Evolutionary conservation across 2,329 filamentous ascomycete genomes (phyloP).

Genomic region (Paecilomyces sp.): DNA sequence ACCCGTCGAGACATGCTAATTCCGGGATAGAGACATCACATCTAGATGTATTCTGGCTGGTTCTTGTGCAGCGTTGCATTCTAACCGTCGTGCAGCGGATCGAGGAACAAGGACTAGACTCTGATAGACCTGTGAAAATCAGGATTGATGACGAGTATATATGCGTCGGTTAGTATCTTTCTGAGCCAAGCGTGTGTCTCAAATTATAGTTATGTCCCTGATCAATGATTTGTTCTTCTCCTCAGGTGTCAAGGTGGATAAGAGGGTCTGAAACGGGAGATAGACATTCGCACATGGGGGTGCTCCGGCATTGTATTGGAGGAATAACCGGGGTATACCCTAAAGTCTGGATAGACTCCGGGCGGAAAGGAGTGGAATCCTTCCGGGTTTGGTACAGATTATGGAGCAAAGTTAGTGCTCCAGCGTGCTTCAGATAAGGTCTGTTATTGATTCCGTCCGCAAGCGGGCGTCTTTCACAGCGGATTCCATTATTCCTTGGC

Average conservation of each 20-base stretch:
- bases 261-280: neutral
- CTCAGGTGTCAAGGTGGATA: neutral
- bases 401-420: neutral
- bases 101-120: neutral
- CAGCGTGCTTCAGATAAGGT: neutral
- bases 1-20: neutral
- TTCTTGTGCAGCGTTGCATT: neutral
- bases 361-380: neutral
- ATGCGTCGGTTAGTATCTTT: neutral
- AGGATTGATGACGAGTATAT: neutral
- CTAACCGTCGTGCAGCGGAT: neutral
- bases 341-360: neutral
- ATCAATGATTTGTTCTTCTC: neutral
- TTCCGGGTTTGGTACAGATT: neutral
- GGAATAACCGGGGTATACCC: neutral
- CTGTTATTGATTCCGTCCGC: neutral
- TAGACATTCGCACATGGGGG: neutral
- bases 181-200: neutral
- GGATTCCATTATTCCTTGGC: neutral
- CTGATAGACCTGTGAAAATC: neutral
- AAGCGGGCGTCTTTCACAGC: neutral
- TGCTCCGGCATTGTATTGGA: neutral
- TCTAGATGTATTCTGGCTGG: neutral
- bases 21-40: neutral
- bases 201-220: neutral